phyloP scores from a whole-genome alignment of 768 basidiomycete species.

The Leccinum subgranulosum region DNA sequence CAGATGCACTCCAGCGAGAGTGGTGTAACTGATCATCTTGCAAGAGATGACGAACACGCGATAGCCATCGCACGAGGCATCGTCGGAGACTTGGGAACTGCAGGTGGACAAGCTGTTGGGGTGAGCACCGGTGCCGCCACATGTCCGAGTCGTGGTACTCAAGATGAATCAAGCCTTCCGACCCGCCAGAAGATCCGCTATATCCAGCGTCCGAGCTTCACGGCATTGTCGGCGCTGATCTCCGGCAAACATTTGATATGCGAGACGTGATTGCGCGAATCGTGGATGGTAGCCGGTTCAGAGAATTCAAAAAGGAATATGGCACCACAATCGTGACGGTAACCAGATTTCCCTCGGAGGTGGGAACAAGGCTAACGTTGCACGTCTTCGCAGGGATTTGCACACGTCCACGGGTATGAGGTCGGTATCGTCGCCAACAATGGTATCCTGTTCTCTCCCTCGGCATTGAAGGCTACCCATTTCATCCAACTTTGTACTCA shows the following conservation, averaged over 20 bases:
- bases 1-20: slow-evolving; percentile 90
- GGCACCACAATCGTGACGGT: slow-evolving; percentile 89
- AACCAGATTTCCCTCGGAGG: slow-evolving; percentile 18
- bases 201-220: slow-evolving; percentile 81
- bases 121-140: slow-evolving; percentile 40
- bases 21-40: slow-evolving; percentile 88
- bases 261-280: slow-evolving; percentile 89
- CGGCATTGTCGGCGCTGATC: slow-evolving; percentile 88
- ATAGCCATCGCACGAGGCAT: slow-evolving; percentile 74
- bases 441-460: slow-evolving; percentile 91
- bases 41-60: slow-evolving; percentile 82
- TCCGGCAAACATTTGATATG: slow-evolving; percentile 89
- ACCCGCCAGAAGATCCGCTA: slow-evolving; percentile 63
- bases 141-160: slow-evolving; percentile 4
- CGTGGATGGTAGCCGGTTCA: slow-evolving; percentile 87
- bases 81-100: slow-evolving; percentile 71
- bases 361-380: slow-evolving; percentile 3
- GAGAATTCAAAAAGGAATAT: slow-evolving; percentile 97
- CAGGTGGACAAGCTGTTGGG: slow-evolving; percentile 46
- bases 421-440: slow-evolving; percentile 95
- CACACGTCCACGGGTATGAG: slow-evolving; percentile 81
- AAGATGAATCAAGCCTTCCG: slow-evolving; percentile 47
- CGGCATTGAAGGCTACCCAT: slow-evolving; percentile 90
- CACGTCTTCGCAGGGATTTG: slow-evolving; percentile 61
- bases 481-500: slow-evolving; percentile 95